Base-by-base conservation (phyloP, 2,329 filamentous ascomycete species). In the Verticillium longisporum region DNA sequence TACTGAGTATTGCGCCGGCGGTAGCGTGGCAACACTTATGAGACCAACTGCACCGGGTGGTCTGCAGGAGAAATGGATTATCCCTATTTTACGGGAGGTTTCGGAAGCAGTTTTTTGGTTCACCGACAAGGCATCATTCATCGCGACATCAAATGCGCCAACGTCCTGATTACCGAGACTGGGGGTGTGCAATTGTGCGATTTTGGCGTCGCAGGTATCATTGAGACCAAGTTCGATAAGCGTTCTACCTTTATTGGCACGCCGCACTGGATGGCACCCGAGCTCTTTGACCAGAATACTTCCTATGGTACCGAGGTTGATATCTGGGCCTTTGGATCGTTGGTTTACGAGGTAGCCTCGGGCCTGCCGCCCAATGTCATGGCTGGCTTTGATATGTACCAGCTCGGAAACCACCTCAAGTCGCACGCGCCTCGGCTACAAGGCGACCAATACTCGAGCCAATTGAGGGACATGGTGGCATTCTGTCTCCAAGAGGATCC, bases 201-300 rank as follows among this genome's bases (percentile, higher is more conserved):
- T 71, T 95, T 95, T 72, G 91, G 91, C 65, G 90, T 95, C 56
- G 89, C 91, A 34, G 90, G 89, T 55, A 85, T 91, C 56, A 84
- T 93, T 61, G 89, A 93, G 70, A 88, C 82, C 53, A 88, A 90
- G 66, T 82, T 87, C 60, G 87, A 90, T 68, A 95, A 95, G 74
- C 81, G 90, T 59, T 88, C 88, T 4, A 94, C 91, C 1, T 88
- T 94, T 57, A 89, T 94, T 61, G 91, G 91, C 26, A 95, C 91
- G 0, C 88, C 88, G 3, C 87, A 93, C 73, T 95, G 90, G 89
- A 93, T 95, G 90, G 89, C 91, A 0, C 90, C 89, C 0, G 91
- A 95, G 68, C 80, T 94, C 13, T 88, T 90, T 66, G 84, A 88
- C 61, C 79, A 83, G 41, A 78, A 83, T 4, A 79, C 83, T 10